Conservation (phyloP, 2,329 filamentous ascomycete genomes). For the Metarhizium guizhouense region DNA sequence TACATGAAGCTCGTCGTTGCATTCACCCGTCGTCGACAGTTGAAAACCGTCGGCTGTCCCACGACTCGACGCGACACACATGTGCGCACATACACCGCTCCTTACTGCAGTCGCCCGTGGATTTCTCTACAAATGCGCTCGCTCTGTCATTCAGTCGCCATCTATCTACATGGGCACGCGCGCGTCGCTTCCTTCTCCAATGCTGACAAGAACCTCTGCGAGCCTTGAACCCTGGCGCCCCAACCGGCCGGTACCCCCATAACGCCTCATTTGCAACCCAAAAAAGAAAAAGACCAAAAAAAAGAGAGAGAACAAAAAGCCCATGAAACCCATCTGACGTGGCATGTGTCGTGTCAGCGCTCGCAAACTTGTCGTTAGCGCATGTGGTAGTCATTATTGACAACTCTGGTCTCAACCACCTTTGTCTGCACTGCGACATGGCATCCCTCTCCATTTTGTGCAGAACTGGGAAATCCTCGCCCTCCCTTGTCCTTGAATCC, state of each 20-base stretch:
- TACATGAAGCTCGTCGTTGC: too few relatives aligned
- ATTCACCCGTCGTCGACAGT: too few relatives aligned
- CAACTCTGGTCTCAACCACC: neutral
- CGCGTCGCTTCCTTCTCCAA: neutral
- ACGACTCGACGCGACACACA: too few relatives aligned
- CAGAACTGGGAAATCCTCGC: too few relatives aligned
- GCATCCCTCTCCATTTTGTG: neutral
- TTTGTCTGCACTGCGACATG: neutral
- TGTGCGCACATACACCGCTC: too few relatives aligned
- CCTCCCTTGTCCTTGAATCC: slow-evolving; percentile 22
- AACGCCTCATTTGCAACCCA: neutral
- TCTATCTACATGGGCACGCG: neutral
- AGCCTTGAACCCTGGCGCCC: neutral
- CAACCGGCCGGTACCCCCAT: neutral
- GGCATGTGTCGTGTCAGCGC: neutral
- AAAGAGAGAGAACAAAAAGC: neutral
- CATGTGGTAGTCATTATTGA: neutral
- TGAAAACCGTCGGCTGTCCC: too few relatives aligned
- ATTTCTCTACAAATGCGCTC: too few relatives aligned
- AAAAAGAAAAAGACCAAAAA: neutral
- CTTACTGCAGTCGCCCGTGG: too few relatives aligned
- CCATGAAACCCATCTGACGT: too few relatives aligned
- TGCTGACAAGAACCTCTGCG: neutral
- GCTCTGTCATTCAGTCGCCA: too few relatives aligned
- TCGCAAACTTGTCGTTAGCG: neutral